Evolutionary conservation across 192 early-diverging fungal species (phyloP).

Genomic region (Entomortierella beljakovae): DNA sequence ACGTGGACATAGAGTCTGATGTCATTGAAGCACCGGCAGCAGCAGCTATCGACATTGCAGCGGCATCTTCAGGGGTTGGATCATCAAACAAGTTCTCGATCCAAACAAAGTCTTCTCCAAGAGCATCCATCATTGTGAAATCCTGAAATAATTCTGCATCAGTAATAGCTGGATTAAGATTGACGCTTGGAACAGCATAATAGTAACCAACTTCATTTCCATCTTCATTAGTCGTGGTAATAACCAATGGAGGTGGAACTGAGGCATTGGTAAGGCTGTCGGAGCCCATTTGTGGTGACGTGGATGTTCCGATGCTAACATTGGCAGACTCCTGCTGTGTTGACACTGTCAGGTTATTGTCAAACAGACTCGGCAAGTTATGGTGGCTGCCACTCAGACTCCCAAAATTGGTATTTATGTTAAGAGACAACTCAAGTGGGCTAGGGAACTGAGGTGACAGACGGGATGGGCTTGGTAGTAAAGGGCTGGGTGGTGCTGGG

Average conservation of each 20-base stretch:
- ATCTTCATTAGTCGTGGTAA: conserved; percentile 50
- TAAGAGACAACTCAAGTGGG: conserved; percentile 39
- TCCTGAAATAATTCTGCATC: conserved; percentile 51
- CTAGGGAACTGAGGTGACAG: conserved; percentile 43
- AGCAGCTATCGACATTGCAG: conserved; percentile 49
- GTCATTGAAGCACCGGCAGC: conserved; percentile 15
- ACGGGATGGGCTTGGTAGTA: conserved; percentile 18
- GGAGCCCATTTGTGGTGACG: conserved; percentile 38
- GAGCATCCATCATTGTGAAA: conserved; percentile 51
- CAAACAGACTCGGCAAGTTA: conserved; percentile 34
- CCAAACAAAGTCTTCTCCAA: conserved; percentile 53
- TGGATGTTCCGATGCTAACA: conserved; percentile 35
- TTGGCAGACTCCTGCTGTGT: conserved; percentile 17
- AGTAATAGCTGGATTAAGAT: conserved; percentile 46
- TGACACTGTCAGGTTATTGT: conserved; percentile 30
- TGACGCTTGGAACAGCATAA: conserved; percentile 42
- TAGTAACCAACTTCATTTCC: conserved; percentile 52
- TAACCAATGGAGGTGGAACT: conserved; percentile 41
- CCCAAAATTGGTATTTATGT: conserved; percentile 44
- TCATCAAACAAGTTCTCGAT: conserved; percentile 53
- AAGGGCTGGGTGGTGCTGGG: conserved; percentile 33
- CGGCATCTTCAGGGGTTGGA: conserved; percentile 35
- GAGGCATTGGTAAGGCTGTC: background rate
- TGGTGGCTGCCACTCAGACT: conserved; percentile 25
- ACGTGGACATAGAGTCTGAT: background rate